phyloP scores from a whole-genome alignment of 176 grass and related monocot species.

The Oryza punctata region DNA sequence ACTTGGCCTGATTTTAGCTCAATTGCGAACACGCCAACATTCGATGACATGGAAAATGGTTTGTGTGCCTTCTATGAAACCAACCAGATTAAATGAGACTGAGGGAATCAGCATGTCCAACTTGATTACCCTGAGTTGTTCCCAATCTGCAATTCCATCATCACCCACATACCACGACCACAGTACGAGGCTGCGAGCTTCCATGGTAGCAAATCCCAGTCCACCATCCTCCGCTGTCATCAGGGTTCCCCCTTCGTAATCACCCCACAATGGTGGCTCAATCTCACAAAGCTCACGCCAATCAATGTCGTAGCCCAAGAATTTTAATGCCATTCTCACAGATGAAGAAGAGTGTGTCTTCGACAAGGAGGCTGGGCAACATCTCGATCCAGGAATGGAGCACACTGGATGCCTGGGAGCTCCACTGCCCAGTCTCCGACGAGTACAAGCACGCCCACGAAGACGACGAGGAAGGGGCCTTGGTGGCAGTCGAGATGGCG shows the following conservation, averaged over 20 bases:
- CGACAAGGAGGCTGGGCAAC: not conserved
- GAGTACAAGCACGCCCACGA: not conserved
- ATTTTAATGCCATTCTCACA: not conserved
- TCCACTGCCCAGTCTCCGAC: constrained; percentile 15
- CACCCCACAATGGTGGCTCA: too few relatives aligned
- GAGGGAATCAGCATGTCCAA: not conserved
- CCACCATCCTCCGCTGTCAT: too few relatives aligned
- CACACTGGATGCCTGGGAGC: not conserved
- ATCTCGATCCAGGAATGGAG: not conserved
- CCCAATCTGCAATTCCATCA: not conserved
- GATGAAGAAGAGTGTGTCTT: constrained; percentile 1
- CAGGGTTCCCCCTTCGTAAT: too few relatives aligned
- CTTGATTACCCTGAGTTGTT: constrained; percentile 4
- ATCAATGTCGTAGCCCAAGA: too few relatives aligned
- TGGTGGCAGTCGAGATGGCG: not conserved
- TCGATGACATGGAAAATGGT: too few relatives aligned
- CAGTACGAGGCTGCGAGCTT: too few relatives aligned
- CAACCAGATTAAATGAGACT: not conserved
- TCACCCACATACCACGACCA: not conserved
- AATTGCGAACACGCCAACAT: too few relatives aligned
- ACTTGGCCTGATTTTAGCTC: too few relatives aligned
- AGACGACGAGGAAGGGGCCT: constrained; percentile 8
- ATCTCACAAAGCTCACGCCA: too few relatives aligned
- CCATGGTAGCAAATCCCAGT: too few relatives aligned
- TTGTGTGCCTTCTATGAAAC: not conserved